Evolutionary conservation across 371 early-diverging fungal genomes (phyloP), one percentile per base, ranked within the genome.

Genomic region (Haplosporangium sp.): DNA sequence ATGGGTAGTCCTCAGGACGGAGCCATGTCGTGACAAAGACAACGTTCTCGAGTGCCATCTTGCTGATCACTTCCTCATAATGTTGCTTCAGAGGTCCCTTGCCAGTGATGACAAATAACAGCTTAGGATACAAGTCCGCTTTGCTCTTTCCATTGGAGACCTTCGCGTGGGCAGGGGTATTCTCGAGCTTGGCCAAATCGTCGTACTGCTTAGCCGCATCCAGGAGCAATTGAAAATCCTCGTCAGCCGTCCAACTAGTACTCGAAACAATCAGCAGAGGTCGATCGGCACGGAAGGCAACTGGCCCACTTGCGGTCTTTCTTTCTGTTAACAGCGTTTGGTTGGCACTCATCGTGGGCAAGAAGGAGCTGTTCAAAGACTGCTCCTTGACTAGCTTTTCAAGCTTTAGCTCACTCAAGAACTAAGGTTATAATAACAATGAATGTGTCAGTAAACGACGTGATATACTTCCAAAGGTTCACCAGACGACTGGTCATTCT

Each of bases 171-270:
- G 42, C 69, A 21, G 51, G 80, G 61, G n/a, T n/a, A n/a, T 63
- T 67, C 45, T 76, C 83, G 37, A 47, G 38, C 11, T 61, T 69
- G 43, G 65, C 64, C 11, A 52, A 21, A 36, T 86, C 83, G 60
- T 93, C 90, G 75, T 95, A 95, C 43, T 80, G 60, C 51, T 83
- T 80, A 12, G 94, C 79, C 0, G 96, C 96, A 1, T 89, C 84
- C 37, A 96, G 80, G 57, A 98, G 79, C 6, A 96, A 66, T 13
- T 85, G 84, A 79, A 98, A 96, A 74, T 98, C 98, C 70, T 98
- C 99, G 81, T 98, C 99, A 42, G 92, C 92, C 0, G 99, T 98
- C 97, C 97, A 98, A 68, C 93, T 92, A n/a, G 98, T 97, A 69
- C 93, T 91, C 64, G 93, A 94, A 6, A 98, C 92, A 55, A 98